Percentiles rank a stretch among this genome's conserved stretches.
Evolutionary conservation across 768 basidiomycete genomes (phyloP).

Genomic region (Lyophyllum shimeji): DNA sequence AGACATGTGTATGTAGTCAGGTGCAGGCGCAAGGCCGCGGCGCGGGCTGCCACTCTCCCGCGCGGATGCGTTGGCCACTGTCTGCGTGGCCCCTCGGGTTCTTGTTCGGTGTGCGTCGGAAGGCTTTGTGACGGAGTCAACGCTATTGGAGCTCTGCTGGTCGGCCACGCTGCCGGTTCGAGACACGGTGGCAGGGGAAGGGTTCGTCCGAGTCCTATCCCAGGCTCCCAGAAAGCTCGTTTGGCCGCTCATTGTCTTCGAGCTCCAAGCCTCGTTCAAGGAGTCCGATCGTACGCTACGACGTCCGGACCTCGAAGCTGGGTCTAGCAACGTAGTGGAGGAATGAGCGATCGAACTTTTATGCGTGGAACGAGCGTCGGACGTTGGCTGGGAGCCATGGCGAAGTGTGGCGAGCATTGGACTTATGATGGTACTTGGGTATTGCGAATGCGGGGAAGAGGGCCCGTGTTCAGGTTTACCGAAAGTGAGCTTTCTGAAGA

Average conservation of each 20-base stretch:
- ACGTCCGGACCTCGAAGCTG: not conserved
- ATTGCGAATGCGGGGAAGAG: not conserved
- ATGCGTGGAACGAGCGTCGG: not conserved
- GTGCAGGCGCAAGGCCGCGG: not conserved
- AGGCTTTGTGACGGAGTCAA: not conserved
- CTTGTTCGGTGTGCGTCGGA: not conserved
- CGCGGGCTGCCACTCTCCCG: constrained; percentile 1
- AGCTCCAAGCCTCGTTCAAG: not conserved
- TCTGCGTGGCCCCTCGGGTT: not conserved
- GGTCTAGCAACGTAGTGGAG: constrained; percentile 4
- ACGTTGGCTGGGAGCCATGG: constrained; percentile 2
- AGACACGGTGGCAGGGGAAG: not conserved
- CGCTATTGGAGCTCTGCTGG: not conserved
- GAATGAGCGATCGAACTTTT: constrained; percentile 7
- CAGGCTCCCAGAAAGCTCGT: not conserved
- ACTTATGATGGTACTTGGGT: constrained; percentile 1
- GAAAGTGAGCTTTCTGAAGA: not conserved
- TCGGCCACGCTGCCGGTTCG: not conserved
- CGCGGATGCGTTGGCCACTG: not conserved
- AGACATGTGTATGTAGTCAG: constrained; percentile 4
- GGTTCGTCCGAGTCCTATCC: not conserved
- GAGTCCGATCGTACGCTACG: constrained; percentile 6
- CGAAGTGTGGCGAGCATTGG: constrained; percentile 13
- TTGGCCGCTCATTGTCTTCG: not conserved
- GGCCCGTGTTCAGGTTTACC: not conserved